Evolutionary conservation across 306 rosid genomes (phyloP).

Genomic region (Pueraria montana): DNA sequence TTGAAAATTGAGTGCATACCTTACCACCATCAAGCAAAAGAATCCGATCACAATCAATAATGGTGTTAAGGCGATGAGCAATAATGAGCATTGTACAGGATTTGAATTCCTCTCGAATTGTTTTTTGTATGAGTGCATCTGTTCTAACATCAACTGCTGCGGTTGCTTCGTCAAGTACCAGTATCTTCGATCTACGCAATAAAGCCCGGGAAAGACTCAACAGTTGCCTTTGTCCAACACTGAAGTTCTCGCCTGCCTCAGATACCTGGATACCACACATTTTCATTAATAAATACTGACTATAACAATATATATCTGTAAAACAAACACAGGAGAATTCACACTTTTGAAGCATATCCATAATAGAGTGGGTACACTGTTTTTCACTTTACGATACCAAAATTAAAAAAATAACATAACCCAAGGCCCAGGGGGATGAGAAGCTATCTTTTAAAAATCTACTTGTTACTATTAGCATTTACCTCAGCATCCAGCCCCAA

Average conservation of each 20-base stretch:
- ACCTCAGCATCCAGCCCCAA: constrained; percentile 94
- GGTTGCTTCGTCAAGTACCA: constrained; percentile 97
- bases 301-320: constrained; percentile 1
- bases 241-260: constrained; percentile 94
- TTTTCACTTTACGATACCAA: neutral
- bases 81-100: constrained; percentile 91
- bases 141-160: constrained; percentile 97
- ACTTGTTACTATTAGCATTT: constrained; percentile 12
- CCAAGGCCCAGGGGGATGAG: neutral
- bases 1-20: constrained; percentile 58
- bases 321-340: neutral
- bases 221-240: constrained; percentile 96
- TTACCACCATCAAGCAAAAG: constrained; percentile 86
- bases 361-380: neutral
- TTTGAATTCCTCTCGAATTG: constrained; percentile 90
- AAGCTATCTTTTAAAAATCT: no score
- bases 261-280: constrained; percentile 68
- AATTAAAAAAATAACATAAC: constrained; percentile 5
- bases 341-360: constrained; percentile 21
- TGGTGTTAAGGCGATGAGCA: constrained; percentile 94
- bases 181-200: constrained; percentile 87
- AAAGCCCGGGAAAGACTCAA: constrained; percentile 92
- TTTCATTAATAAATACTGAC: constrained; percentile 37
- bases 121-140: constrained; percentile 92
- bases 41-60: constrained; percentile 87